phyloP scores from a whole-genome alignment of 2,329 filamentous ascomycete genomes.

The Ascochyta koolunga region DNA sequence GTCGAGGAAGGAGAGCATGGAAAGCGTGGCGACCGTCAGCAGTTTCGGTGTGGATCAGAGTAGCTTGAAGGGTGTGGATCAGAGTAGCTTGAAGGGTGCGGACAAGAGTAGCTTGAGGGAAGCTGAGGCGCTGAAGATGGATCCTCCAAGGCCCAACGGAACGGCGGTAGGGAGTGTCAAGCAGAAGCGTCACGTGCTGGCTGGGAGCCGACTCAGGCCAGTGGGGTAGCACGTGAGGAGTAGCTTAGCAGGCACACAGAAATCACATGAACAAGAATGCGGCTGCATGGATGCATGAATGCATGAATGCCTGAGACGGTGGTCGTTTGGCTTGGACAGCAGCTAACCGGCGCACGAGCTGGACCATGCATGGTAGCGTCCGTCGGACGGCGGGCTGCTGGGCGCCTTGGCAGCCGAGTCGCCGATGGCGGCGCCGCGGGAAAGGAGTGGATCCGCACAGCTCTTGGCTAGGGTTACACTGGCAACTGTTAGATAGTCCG shows the following conservation, averaged over 20 bases:
- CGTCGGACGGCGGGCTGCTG: too few relatives aligned
- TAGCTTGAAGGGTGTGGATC: too few relatives aligned
- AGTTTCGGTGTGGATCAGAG: slow-evolving; percentile 33
- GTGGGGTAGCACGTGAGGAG: slow-evolving; percentile 27
- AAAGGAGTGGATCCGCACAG: slow-evolving; percentile 1
- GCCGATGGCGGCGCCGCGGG: slow-evolving; percentile 19
- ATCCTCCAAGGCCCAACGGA: slow-evolving; percentile 27
- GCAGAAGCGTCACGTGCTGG: slow-evolving; percentile 23
- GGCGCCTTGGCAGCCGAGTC: slow-evolving; percentile 17
- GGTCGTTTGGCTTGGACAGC: too few relatives aligned
- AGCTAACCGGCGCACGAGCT: too few relatives aligned
- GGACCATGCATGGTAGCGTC: too few relatives aligned
- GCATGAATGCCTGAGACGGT: too few relatives aligned
- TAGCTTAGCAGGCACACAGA: not conserved
- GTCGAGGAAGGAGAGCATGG: slow-evolving; percentile 42
- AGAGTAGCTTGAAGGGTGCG: too few relatives aligned
- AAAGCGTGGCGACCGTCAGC: slow-evolving; percentile 38
- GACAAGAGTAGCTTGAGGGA: slow-evolving; percentile 13
- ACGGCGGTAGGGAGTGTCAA: slow-evolving; percentile 20
- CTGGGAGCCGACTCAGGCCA: slow-evolving; percentile 37
- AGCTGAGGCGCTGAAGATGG: slow-evolving; percentile 11
- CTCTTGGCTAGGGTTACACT: slow-evolving; percentile 1
- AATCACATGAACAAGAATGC: too few relatives aligned
- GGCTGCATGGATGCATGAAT: too few relatives aligned
- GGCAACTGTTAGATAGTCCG: slow-evolving; percentile 12